phyloP scores from a whole-genome alignment of 2,329 filamentous ascomycete species.

The Xylariaceae sp. region DNA sequence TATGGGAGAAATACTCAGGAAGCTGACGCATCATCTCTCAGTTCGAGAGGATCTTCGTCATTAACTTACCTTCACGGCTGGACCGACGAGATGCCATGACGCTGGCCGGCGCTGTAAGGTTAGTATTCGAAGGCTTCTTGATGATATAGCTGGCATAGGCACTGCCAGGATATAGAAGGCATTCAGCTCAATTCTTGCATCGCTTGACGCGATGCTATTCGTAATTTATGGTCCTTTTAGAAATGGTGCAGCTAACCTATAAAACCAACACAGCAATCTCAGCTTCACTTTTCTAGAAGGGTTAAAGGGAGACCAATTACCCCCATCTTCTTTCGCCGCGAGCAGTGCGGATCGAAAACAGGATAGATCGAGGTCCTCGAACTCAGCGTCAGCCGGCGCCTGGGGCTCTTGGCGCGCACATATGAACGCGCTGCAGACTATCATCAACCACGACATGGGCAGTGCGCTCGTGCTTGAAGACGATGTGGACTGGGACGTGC shows the following conservation, averaged over 20 bases:
- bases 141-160: conserved; percentile 48
- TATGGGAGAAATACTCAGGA: neutral
- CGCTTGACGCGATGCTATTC: too few species aligned
- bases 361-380: neutral
- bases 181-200: too few species aligned
- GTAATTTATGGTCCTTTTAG: too few species aligned
- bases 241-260: neutral
- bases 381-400: conserved; percentile 32
- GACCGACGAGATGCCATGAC: conserved; percentile 58
- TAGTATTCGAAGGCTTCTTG: conserved; percentile 51
- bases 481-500: conserved; percentile 63
- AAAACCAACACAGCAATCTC: conserved; percentile 43
- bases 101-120: conserved; percentile 50
- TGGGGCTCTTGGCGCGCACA: conserved; percentile 49
- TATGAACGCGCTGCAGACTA: conserved; percentile 44
- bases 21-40: conserved; percentile 30
- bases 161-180: too few species aligned
- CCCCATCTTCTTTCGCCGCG: neutral
- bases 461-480: conserved; percentile 62
- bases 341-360: neutral
- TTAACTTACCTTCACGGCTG: conserved; percentile 56
- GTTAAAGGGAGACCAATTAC: conserved; percentile 46
- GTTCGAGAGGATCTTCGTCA: conserved; percentile 60
- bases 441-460: conserved; percentile 52
- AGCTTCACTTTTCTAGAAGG: conserved; percentile 55